Base-by-base conservation (phyloP, 768 basidiomycete genomes). In the Gloeophyllum trabeum region DNA sequence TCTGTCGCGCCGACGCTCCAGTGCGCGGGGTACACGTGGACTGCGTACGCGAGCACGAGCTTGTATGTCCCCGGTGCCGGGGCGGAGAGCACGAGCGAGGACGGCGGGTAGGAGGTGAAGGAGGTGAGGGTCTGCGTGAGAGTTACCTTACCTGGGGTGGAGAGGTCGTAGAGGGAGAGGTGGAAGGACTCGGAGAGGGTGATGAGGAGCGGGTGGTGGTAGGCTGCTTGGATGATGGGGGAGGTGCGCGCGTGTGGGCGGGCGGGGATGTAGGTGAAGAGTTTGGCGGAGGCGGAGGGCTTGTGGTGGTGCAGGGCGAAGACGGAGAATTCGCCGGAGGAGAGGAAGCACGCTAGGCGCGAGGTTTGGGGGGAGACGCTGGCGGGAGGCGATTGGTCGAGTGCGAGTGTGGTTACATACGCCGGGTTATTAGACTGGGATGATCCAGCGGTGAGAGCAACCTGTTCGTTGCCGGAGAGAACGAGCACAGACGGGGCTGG, bases 1-100 rank as follows among this genome's bases (percentile, higher is more conserved):
- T 89, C 87, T 6, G 85, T 84, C 4, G 74, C 77, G 24, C 82
- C 84, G 23, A 79, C 72, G 20, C 79, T 77, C 82, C 82, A 90
- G 55, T 90, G 88, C 14, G 67, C 65, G 3, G 87, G 87, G 55
- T 84, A 89, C 34, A 90, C 79, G 23, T 84, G 85, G 25, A 77
- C 65, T 16, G 83, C 66, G 59, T 88, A 87, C 14, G 79, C 75
- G 50, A 90, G 59, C 21, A 89, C 65, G 40, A 90, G 69, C 54
- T 80, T 88, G 62, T 83, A 90, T 22, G 63, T 71, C 7, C 62
- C 55, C 6, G 72, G 52, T 14, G 77, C 68, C 19, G 75, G 73
- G 19, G 70, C 65, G 19, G 86, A 84, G 36, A 90, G 61, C n/a
- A 87, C 74, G n/a, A 90, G 61, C 3, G 85, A 88, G 3, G 77